Base-by-base conservation (phyloP, 345 rosid genomes). In the Rubroshorea leprosula region DNA sequence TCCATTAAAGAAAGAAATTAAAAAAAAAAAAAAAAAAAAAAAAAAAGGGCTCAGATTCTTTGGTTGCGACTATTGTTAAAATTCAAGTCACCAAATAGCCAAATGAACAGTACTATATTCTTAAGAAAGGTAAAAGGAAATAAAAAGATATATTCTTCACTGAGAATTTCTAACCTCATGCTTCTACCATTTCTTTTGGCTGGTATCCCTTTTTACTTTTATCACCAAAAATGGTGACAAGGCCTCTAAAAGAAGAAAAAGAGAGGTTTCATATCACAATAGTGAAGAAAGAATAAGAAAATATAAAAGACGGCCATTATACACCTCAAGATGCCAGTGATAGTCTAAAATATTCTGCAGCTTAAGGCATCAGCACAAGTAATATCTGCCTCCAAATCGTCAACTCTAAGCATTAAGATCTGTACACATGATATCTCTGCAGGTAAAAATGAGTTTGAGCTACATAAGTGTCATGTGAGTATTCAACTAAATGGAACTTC, bases 91-190 rank as follows among this genome's bases (percentile, higher is more conserved):
- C 56, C 50, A 38, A 63, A 52, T 10, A 45, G 35, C 41, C 13
- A 45, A 18, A 14, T 19, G 24, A 22, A 16, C 12, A 35, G 22
- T 7, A 20, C 25, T 50, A 54, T 21, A 60, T 48, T 48, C 60
- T 24, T 27, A 49, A 45, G 4, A 52, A 58, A 60, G 44, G 22
- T 15, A n/a, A 21, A 38, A 25, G 26, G 25, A 60, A 48, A 54
- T 18, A 21, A 9, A 58, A 35, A 48, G 31, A 35, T 10, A 56
- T 49, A 61, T 56, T 70, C 73, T 48, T 50, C 61, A 14, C 49
- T 16, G 69, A 67, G 31, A 54, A 67, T n/a, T 64, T 57, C 41
- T 64, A 48, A 60, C 70, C 69, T 55, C 61, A 7, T 49, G 57
- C 67, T 20, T 20, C 35, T 61, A 35, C 19, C 22, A 41, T 44